These are phyloP conservation scores for Fusarium irregulare DNA, from an alignment of 2,329 filamentous ascomycete genomes.

Conservation along the genomic window DNA sequence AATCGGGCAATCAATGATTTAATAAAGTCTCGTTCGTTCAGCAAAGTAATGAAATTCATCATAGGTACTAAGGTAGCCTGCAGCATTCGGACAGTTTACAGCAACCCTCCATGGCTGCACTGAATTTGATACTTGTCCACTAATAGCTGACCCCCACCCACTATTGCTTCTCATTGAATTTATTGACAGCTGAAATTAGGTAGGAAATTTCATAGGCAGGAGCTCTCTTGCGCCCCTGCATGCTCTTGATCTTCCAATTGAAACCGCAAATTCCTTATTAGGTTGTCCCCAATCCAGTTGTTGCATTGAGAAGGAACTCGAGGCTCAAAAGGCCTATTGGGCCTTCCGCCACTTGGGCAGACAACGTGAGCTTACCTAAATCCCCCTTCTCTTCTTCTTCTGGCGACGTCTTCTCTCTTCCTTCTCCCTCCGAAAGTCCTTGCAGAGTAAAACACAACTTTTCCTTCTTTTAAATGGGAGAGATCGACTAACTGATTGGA, in stretches of 20 bases:
- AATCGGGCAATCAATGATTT: neutral
- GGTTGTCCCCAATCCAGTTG: neutral
- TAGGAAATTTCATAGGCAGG: neutral
- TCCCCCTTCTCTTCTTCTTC: neutral
- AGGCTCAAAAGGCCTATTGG: neutral
- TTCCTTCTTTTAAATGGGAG: neutral
- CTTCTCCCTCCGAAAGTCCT: neutral
- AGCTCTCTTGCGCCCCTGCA: neutral
- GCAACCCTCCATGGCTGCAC: neutral
- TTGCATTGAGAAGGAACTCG: neutral
- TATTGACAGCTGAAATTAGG: neutral
- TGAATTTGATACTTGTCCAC: neutral
- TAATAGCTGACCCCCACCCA: neutral
- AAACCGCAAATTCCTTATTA: neutral
- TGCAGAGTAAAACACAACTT: neutral
- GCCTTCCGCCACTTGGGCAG: neutral
- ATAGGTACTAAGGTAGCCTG: neutral
- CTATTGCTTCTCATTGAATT: neutral
- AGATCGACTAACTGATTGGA: conserved; percentile 14
- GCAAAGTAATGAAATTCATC: neutral
- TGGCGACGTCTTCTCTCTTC: neutral
- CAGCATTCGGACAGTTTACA: neutral
- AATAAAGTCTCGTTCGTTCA: neutral
- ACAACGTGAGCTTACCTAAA: neutral
- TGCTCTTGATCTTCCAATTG: neutral